Conservation (phyloP, 2,329 filamentous ascomycete genomes). For the Ceratocystiopsis minuta region DNA sequence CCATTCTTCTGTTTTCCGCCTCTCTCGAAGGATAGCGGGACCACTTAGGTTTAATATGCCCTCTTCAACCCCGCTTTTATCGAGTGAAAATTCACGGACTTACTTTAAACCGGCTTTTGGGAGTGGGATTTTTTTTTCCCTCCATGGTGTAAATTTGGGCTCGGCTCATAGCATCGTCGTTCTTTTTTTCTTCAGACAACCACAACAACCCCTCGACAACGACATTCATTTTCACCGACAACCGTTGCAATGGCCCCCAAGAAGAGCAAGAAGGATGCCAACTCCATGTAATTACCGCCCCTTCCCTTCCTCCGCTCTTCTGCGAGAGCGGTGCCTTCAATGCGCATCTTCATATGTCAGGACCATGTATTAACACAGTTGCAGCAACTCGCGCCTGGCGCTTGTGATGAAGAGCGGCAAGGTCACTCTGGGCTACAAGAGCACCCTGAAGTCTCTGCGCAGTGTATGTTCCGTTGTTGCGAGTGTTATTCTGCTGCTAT, state of each 20-base stretch:
- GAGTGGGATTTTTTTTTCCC: not conserved
- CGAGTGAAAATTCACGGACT: not conserved
- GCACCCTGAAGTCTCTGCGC: slow-evolving; percentile 24
- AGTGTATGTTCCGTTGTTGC: slow-evolving; percentile 2
- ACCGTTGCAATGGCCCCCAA: slow-evolving; percentile 42
- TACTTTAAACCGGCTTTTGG: not conserved
- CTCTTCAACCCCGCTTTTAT: slow-evolving; percentile 3
- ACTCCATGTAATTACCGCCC: slow-evolving; percentile 8
- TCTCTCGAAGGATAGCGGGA: slow-evolving; percentile 14
- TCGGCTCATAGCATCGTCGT: not conserved
- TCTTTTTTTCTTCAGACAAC: not conserved
- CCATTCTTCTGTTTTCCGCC: too few species aligned
- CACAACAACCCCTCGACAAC: slow-evolving; percentile 6
- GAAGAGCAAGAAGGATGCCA: slow-evolving; percentile 41
- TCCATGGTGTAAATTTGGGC: not conserved
- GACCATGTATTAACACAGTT: slow-evolving; percentile 44
- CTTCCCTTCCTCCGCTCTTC: too few species aligned
- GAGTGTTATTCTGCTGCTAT: not conserved
- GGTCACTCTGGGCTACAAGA: slow-evolving; percentile 83
- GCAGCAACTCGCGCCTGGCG: slow-evolving; percentile 41
- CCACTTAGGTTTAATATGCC: slow-evolving; percentile 19
- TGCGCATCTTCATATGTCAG: slow-evolving; percentile 26
- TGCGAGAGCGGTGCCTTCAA: too few species aligned
- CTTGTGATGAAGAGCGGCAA: slow-evolving; percentile 51
- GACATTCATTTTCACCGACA: slow-evolving; percentile 16